These are phyloP conservation scores for Ophiostoma piceae DNA, from an alignment of 2,329 filamentous ascomycete genomes.

Conservation along the genomic window DNA sequence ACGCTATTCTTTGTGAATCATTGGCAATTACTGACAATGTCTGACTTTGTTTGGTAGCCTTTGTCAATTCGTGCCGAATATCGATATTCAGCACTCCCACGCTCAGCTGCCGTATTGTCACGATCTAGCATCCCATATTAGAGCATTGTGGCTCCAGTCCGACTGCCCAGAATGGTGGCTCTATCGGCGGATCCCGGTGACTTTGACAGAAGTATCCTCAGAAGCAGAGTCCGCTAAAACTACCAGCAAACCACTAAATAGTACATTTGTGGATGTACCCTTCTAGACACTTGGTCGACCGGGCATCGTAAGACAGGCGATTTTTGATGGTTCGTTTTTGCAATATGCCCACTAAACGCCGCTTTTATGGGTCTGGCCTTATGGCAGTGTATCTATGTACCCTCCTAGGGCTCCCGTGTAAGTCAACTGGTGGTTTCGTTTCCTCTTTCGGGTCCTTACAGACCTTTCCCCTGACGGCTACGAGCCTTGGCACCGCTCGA, in stretches of 20 bases:
- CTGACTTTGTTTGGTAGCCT: neutral
- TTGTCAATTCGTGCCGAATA: neutral
- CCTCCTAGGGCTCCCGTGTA: neutral
- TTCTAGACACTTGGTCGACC: conserved; percentile 18
- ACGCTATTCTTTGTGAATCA: neutral
- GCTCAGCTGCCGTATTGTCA: conserved; percentile 1
- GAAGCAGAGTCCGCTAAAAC: neutral
- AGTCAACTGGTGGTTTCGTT: neutral
- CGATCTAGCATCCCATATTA: conserved; percentile 15
- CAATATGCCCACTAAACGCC: conserved; percentile 21
- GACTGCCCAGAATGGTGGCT: conserved; percentile 17
- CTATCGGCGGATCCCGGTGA: conserved; percentile 13
- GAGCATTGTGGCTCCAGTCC: conserved; percentile 20
- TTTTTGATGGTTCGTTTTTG: conserved; percentile 24
- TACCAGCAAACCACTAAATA: neutral
- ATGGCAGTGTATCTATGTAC: conserved; percentile 1
- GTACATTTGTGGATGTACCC: neutral
- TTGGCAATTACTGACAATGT: neutral
- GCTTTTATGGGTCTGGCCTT: conserved; percentile 21
- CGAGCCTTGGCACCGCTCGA: conserved; percentile 5
- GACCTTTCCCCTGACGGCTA: conserved; percentile 4
- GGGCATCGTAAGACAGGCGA: conserved; percentile 23
- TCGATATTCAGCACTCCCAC: neutral
- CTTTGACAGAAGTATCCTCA: neutral
- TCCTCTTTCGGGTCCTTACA: conserved; percentile 4